A percentile compares a stretch with the other conserved stretches of the same genome.
Evolutionary conservation across 257 asterid genomes (phyloP).

Genomic region (Solanum bukasovii): DNA sequence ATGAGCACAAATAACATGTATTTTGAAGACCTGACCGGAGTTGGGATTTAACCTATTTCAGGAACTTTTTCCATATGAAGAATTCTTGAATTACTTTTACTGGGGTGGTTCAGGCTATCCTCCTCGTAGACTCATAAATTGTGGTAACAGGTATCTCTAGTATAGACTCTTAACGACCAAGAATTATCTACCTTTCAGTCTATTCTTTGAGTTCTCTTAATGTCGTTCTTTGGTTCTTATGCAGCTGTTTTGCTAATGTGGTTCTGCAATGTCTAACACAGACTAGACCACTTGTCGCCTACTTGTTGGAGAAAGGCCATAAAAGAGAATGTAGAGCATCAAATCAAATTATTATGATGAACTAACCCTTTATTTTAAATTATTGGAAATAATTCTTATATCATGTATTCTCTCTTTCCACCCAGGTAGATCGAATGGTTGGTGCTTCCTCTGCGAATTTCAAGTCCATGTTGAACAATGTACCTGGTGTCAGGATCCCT

Average conservation of each 20-base stretch:
- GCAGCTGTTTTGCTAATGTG: conserved; percentile 95
- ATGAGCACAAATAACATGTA: background rate
- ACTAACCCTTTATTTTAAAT: background rate
- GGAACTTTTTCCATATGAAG: conserved; percentile 89
- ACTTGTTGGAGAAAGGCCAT: conserved; percentile 80
- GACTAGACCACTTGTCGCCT: conserved; percentile 83
- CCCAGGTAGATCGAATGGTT: conserved; percentile 66
- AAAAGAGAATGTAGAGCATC: conserved; percentile 44
- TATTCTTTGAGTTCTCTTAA: background rate
- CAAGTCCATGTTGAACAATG: conserved; percentile 64
- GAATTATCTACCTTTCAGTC: background rate
- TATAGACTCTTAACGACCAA: background rate
- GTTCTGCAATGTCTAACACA: conserved; percentile 85
- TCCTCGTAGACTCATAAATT: conserved; percentile 89
- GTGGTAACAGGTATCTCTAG: conserved; percentile 75
- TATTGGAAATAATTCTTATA: background rate
- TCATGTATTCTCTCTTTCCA: conserved; percentile 2
- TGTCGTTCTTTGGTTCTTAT: conserved; percentile 6
- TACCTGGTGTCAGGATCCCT: conserved; percentile 47
- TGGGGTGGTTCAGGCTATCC: conserved; percentile 64
- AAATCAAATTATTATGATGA: background rate
- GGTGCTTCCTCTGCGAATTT: conserved; percentile 96
- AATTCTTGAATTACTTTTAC: conserved; percentile 54
- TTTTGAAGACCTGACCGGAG: background rate
- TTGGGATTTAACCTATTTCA: conserved; percentile 15